Evolutionary conservation across 345 rosid species (phyloP).

Genomic region (Nasturtium officinale): DNA sequence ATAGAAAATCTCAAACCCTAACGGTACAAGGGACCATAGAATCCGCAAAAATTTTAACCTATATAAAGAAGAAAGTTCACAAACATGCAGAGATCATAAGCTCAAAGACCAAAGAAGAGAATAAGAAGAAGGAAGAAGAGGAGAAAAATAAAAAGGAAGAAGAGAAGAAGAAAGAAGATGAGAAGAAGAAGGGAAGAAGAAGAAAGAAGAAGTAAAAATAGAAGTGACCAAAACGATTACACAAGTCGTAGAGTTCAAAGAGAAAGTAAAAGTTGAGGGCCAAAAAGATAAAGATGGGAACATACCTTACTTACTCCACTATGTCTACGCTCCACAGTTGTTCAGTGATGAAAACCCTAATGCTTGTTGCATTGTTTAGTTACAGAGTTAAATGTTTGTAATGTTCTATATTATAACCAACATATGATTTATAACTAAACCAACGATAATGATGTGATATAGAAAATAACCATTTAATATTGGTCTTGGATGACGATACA

Average conservation of each 20-base stretch:
- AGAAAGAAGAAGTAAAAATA: conserved; percentile 35
- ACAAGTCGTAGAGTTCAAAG: conserved; percentile 44
- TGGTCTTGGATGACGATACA: not conserved
- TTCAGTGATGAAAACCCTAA: conserved; percentile 95
- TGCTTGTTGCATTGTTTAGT: conserved; percentile 61
- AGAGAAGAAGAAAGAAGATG: conserved; percentile 23
- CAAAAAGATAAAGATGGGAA: conserved; percentile 49
- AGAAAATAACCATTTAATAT: not conserved
- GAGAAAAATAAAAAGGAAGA: conserved; percentile 29
- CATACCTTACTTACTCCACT: conserved; percentile 72
- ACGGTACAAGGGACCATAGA: conserved; percentile 72
- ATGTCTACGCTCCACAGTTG: conserved; percentile 76
- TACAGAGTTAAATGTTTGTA: not conserved
- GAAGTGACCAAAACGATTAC: conserved; percentile 41
- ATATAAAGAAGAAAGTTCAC: conserved; percentile 58
- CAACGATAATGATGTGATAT: not conserved
- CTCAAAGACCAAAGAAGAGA: conserved; percentile 47
- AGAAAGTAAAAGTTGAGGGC: conserved; percentile 51
- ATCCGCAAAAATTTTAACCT: conserved; percentile 52
- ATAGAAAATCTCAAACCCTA: conserved; percentile 66
- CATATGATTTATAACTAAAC: not conserved
- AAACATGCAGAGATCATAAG: conserved; percentile 69
- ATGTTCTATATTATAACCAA: not conserved
- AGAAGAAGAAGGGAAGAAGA: conserved; percentile 23
- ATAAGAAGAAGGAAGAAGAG: conserved; percentile 31